Conservation (phyloP, 164 flowering plant genomes). For the Piper betle region DNA sequence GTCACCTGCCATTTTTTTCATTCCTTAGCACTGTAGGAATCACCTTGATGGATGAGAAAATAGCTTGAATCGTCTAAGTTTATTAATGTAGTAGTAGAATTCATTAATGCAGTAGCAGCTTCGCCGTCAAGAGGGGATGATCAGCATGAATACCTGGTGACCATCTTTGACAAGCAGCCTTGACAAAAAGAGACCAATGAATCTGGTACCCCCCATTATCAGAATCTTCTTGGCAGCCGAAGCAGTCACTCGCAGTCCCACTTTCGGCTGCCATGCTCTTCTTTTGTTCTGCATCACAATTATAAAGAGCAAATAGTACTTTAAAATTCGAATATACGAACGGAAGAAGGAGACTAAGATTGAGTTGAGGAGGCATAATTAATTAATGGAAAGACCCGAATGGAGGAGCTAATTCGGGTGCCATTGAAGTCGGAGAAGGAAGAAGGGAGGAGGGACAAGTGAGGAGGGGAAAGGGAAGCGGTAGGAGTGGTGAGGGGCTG, state of each 20-base stretch:
- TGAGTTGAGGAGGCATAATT: neutral
- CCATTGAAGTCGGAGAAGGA: constrained; percentile 79
- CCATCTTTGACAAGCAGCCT: constrained; percentile 89
- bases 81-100: no score
- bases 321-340: neutral
- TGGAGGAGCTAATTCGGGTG: constrained; percentile 28
- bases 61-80: neutral
- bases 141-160: constrained; percentile 44
- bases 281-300: constrained; percentile 35
- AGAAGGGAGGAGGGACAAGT: constrained; percentile 47
- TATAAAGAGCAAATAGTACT: neutral
- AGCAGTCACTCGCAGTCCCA: constrained; percentile 52
- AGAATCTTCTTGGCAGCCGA: constrained; percentile 72
- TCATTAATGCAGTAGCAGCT: neutral
- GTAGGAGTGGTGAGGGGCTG: constrained; percentile 19
- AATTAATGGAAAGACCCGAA: constrained; percentile 34
- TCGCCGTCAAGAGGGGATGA: neutral
- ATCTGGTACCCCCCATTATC: constrained; percentile 98
- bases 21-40: no score
- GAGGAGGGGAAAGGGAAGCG: constrained; percentile 3
- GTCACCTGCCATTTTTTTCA: constrained; percentile 38
- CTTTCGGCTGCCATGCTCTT: constrained; percentile 43
- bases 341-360: neutral
- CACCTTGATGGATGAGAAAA: neutral
- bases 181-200: constrained; percentile 83